phyloP scores from a whole-genome alignment of 768 basidiomycete genomes.

The Agaricus sinodeliciosus region DNA sequence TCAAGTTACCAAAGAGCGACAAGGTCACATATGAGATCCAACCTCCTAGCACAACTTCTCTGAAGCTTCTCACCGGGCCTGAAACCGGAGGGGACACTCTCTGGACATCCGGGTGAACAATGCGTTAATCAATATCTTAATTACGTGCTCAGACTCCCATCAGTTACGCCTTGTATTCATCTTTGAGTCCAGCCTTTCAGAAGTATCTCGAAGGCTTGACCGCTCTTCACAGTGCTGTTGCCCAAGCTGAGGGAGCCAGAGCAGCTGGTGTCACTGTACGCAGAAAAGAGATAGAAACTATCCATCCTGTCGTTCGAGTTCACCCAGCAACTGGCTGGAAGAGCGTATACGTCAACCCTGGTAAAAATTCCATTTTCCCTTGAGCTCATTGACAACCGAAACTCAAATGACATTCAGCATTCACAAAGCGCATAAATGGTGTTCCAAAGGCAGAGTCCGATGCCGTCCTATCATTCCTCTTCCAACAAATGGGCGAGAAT shows the following conservation, averaged over 20 bases:
- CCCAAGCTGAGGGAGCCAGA: constrained; percentile 70
- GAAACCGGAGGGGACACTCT: constrained; percentile 74
- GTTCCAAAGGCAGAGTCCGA: constrained; percentile 83
- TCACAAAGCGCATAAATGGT: constrained; percentile 73
- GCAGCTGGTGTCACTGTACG: constrained; percentile 67
- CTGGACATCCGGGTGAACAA: constrained; percentile 67
- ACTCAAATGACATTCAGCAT: constrained; percentile 35
- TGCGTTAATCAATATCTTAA: background rate
- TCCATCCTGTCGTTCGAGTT: constrained; percentile 80
- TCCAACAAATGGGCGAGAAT: constrained; percentile 63
- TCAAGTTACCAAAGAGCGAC: background rate
- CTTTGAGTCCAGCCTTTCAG: constrained; percentile 68
- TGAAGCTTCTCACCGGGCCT: constrained; percentile 67
- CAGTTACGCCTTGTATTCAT: constrained; percentile 81
- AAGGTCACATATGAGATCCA: constrained; percentile 72
- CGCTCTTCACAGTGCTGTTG: constrained; percentile 72
- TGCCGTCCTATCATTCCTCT: constrained; percentile 60
- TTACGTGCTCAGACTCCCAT: background rate
- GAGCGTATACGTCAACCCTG: constrained; percentile 76
- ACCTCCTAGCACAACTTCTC: constrained; percentile 73
- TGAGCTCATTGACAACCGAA: too few relatives aligned
- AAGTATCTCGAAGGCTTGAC: constrained; percentile 67
- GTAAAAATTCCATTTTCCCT: constrained; percentile 21
- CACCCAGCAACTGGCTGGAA: constrained; percentile 85
- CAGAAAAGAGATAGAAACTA: constrained; percentile 57